Base-by-base conservation (phyloP, 805 yeast genomes). In the Kluyveromyces lactis region DNA sequence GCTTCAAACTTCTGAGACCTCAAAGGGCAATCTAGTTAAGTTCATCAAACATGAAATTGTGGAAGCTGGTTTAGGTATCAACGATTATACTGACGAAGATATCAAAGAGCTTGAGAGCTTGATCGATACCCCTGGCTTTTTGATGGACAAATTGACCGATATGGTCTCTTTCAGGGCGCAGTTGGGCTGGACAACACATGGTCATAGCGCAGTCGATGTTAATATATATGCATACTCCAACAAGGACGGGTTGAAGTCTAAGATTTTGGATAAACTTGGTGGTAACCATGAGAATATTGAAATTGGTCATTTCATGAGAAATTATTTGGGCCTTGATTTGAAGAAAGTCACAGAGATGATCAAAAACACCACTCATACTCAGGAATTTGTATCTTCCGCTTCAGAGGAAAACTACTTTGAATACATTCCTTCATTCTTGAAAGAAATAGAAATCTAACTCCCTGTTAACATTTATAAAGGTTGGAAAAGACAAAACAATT, bases 101-200 rank as follows among this genome's bases (percentile, higher is more conserved):
- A 62, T 80, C 18, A 52, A 60, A 3, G 51, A 43, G 2, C 56
- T 82, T 9, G 45, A 75, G 18, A 43, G 56, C 2, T 51, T 66
- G 36, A 53, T 56, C 30, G 46, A 49, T 1, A 49, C 54, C 30
- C 53, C 69, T 2, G 49, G 47, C 36, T 46, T 43, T 9, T 39
- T 59, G 13, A 64, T 58, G 43, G 77, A 77, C 44, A 63, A 69
- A 29, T 60, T 86, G 41, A 81, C 84, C 53, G 70, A 78, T 40
- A 73, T 89, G 73, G 73, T 86, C 9, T 82, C 95, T 1, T 53
- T 63, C n/a, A 75, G 95, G 47, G 86, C 97, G 0, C 83, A 83
- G 60, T 76, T 86, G 13, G 97, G 96, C n/a, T 89, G 96, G 95
- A 72, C 95, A 8, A 89, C 97, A 0, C 95, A 86, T 53, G 97